phyloP scores from a whole-genome alignment of 164 flowering plant genomes.

The Chimonanthus salicifolius region DNA sequence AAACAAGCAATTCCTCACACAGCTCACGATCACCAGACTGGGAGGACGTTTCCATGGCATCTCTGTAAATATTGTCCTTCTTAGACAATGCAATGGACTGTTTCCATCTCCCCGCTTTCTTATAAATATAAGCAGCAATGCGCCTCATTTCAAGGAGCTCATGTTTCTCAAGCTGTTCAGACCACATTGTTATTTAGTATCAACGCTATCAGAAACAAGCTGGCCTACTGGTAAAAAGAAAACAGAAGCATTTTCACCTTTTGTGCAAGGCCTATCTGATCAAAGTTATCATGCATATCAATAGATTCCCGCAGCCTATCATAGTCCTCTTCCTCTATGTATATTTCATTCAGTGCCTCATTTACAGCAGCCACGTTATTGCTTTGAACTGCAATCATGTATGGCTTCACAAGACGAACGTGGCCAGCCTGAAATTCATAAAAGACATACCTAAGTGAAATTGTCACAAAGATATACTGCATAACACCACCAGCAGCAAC shows the following conservation, averaged over 20 bases:
- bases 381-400: slow-evolving; percentile 99
- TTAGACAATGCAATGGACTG: slow-evolving; percentile 97
- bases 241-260: slow-evolving; percentile 42
- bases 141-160: slow-evolving; percentile 99
- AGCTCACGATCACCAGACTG: slow-evolving; percentile 99
- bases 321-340: slow-evolving; percentile 91
- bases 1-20: slow-evolving; percentile 93
- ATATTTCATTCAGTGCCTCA: slow-evolving; percentile 88
- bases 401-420: slow-evolving; percentile 90
- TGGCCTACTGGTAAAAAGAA: not conserved
- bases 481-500: not conserved
- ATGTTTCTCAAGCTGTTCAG: slow-evolving; percentile 90
- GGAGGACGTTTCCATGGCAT: slow-evolving; percentile 99
- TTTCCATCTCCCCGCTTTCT: slow-evolving; percentile 98
- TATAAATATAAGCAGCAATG: slow-evolving; percentile 97
- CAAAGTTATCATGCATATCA: slow-evolving; percentile 94
- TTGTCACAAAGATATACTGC: not conserved
- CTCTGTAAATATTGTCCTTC: slow-evolving; percentile 92
- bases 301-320: slow-evolving; percentile 91
- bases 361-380: slow-evolving; percentile 94
- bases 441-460: not conserved
- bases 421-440: slow-evolving; percentile 73
- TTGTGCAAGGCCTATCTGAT: slow-evolving; percentile 97
- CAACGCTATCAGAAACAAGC: not conserved
- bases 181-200: not conserved